Evolutionary conservation across 2,329 filamentous ascomycete species (phyloP).

Genomic region (Claviceps sp.): DNA sequence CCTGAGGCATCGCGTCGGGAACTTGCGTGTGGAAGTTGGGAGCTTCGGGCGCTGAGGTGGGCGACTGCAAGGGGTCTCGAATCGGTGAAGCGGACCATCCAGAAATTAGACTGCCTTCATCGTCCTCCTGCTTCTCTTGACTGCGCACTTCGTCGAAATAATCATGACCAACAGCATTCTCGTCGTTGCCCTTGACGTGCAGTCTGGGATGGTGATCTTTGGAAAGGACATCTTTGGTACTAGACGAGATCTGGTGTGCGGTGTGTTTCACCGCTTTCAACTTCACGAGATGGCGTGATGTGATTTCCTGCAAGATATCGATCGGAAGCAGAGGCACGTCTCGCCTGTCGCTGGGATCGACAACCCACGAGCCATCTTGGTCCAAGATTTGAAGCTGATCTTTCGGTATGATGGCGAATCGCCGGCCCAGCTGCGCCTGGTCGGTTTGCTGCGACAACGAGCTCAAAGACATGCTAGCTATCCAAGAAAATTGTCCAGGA

Average conservation of each 20-base stretch:
- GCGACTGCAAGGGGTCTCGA: not conserved
- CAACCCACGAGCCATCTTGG: constrained; percentile 22
- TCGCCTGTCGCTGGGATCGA: constrained; percentile 12
- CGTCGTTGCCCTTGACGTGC: not conserved
- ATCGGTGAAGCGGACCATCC: constrained; percentile 13
- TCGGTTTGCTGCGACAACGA: constrained; percentile 13
- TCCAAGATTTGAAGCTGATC: constrained; percentile 26
- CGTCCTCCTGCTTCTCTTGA: not conserved
- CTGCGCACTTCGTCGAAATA: not conserved
- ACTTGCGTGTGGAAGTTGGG: constrained; percentile 9
- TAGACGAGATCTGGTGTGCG: not conserved
- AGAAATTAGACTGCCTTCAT: not conserved
- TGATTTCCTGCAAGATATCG: constrained; percentile 21
- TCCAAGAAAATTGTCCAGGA: not conserved
- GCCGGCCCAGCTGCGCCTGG: constrained; percentile 13
- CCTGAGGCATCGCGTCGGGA: constrained; percentile 13
- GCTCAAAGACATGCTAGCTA: constrained; percentile 13
- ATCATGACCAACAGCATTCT: not conserved
- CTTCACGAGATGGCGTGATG: constrained; percentile 10
- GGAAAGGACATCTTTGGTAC: not conserved
- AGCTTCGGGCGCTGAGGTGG: not conserved
- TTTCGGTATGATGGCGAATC: constrained; percentile 20
- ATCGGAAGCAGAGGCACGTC: constrained; percentile 21
- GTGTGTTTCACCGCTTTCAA: constrained; percentile 1
- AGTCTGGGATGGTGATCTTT: not conserved